Percentiles rank a stretch among this genome's conserved stretches.
These are phyloP conservation scores for Leccinum pellstonianum DNA, from an alignment of 768 basidiomycete species.

Conservation along the genomic window DNA sequence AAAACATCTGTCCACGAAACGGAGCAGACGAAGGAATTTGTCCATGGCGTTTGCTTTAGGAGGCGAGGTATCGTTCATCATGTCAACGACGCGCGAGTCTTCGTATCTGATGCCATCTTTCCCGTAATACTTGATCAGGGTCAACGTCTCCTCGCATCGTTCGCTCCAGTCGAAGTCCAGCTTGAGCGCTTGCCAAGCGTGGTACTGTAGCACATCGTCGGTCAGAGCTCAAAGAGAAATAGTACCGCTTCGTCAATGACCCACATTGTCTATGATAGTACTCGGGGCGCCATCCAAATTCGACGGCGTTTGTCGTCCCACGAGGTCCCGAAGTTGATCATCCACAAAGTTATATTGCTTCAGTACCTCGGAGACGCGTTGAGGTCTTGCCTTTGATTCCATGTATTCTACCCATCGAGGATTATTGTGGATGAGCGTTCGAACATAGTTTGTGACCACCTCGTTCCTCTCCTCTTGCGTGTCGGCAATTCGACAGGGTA, in stretches of 20 bases:
- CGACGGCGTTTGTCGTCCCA: constrained; percentile 43
- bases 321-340: constrained; percentile 45
- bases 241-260: background rate
- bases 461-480: constrained; percentile 41
- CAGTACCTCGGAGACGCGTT: constrained; percentile 41
- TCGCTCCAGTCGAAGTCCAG: constrained; percentile 43
- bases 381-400: constrained; percentile 39
- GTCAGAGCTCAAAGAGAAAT: background rate
- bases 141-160: constrained; percentile 50
- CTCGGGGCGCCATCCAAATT: constrained; percentile 37
- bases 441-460: constrained; percentile 44
- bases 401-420: constrained; percentile 47
- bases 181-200: constrained; percentile 53
- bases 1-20: constrained; percentile 45
- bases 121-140: constrained; percentile 56
- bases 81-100: constrained; percentile 48
- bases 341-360: constrained; percentile 55
- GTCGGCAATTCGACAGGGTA: constrained; percentile 31
- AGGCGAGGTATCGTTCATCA: constrained; percentile 46
- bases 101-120: constrained; percentile 47
- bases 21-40: constrained; percentile 47
- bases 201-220: constrained; percentile 29
- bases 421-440: constrained; percentile 43
- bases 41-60: constrained; percentile 49
- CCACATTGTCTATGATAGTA: constrained; percentile 46